Base-by-base conservation (phyloP, 768 basidiomycete species). In the Rossbeevera mucosa region DNA sequence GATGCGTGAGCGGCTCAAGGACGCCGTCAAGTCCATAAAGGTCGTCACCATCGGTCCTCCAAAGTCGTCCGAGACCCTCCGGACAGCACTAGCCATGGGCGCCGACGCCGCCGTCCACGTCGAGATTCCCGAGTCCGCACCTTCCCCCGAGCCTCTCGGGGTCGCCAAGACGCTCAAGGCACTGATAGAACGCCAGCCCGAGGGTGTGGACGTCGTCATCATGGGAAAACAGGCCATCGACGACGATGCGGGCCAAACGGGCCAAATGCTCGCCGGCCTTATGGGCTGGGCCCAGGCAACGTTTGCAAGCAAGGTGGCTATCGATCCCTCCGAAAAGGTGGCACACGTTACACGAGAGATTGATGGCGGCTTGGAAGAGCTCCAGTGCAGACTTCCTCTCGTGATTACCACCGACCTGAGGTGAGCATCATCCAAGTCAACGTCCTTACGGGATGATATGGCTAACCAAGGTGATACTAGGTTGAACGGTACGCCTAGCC, bases 211-310 rank as follows among this genome's bases (percentile, higher is more conserved):
- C 62, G 59, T 98, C 51, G 88, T 99, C 33, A 94, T 99, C 50
- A 77, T 97, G 72, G 96, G 96, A 3, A 99, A 99, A 73, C 96
- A 99, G 70, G 87, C 95, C 13, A 99, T 99, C 60, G 96, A 99
- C 72, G 94, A 95, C 61, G 96, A 99, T 67, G 79, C 91, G 6
- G 90, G 91, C 5, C 86, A 94, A 74, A 97, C 95, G 12, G 95
- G 95, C 0, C 94, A 96, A 69, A 97, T 98, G 91, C 79, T 98
- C 24, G 94, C 94, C 16, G 95, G 93, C 1, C 73, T 98, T 63
- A 71, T 97, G 62, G 85, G 83, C 16, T 96, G 94, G 89, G 80
- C 86, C 9, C 95, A 98, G 72, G 96, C 91, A 38, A 94, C 92
- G 57, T 98, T 91, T 68, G 96, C 94, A 48, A 93, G 90, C 70